These are phyloP conservation scores for Botrytis porri DNA, from an alignment of 2,329 filamentous ascomycete species.

Conservation along the genomic window DNA sequence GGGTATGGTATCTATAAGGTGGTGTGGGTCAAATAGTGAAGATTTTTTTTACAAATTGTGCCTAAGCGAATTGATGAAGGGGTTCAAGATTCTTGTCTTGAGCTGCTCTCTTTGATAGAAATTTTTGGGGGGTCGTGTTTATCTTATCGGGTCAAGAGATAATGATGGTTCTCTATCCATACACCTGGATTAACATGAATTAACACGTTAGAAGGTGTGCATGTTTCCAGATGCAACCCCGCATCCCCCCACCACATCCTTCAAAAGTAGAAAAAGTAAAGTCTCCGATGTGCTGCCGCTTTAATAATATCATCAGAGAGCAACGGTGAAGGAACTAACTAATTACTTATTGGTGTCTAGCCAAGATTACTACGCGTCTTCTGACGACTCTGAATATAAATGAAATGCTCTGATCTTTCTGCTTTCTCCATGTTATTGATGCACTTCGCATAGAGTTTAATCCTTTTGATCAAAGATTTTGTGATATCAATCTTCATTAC, in stretches of 20 bases:
- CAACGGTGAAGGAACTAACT: not conserved
- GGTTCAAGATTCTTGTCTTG: not conserved
- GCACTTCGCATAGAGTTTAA: not conserved
- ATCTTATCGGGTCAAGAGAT: not conserved
- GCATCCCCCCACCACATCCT: not conserved
- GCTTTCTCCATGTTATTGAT: not conserved
- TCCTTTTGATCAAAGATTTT: no score
- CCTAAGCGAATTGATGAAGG: constrained; percentile 3
- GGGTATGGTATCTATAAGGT: not conserved
- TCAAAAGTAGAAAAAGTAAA: not conserved
- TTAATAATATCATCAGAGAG: not conserved
- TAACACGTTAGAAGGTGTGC: not conserved
- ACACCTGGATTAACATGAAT: not conserved
- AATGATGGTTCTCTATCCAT: not conserved
- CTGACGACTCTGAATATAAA: not conserved
- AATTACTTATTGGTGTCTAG: not conserved
- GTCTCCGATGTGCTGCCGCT: not conserved
- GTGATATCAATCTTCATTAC: no score
- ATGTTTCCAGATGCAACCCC: not conserved
- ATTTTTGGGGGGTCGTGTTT: not conserved
- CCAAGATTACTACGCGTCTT: not conserved
- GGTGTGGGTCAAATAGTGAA: not conserved
- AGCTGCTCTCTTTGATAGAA: not conserved
- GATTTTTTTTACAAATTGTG: not conserved
- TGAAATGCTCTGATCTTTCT: not conserved